A percentile compares a stretch with the other conserved stretches of the same genome.
Conservation (phyloP, 2,329 filamentous ascomycete genomes). For the Aspergillus tubingensis region DNA sequence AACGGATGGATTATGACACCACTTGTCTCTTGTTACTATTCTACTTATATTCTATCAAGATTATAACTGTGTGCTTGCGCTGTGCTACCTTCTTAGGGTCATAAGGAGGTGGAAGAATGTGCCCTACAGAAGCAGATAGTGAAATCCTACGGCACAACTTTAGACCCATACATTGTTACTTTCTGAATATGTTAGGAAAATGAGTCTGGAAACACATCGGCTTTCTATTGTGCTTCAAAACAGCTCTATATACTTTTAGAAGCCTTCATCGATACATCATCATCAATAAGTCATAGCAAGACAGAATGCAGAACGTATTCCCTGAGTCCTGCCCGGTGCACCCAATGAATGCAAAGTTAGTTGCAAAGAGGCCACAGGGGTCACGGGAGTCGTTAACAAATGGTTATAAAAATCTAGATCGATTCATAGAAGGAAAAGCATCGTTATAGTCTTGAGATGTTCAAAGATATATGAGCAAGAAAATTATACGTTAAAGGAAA, state of each 20-base stretch:
- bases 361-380: not conserved
- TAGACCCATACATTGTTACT: not conserved
- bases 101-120: too few relatives aligned
- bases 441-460: conserved; percentile 3
- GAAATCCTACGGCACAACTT: not conserved
- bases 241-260: conserved; percentile 27
- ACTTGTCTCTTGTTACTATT: too few relatives aligned
- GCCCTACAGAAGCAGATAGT: not conserved
- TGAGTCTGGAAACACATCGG: conserved; percentile 16
- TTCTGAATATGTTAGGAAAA: not conserved
- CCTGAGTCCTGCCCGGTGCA: not conserved
- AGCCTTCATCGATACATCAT: conserved; percentile 28
- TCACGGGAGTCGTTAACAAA: not conserved
- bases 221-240: conserved; percentile 18
- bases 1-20: too few relatives aligned
- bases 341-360: not conserved
- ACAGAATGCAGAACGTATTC: not conserved
- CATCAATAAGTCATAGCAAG: conserved; percentile 24
- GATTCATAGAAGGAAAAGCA: conserved; percentile 7
- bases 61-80: too few relatives aligned
- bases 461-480: conserved; percentile 8
- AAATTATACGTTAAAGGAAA: conserved; percentile 19
- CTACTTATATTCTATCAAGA: too few relatives aligned
- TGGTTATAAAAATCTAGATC: conserved; percentile 4
- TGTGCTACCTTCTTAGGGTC: too few relatives aligned